Percentiles rank a stretch among this genome's conserved stretches.
These are phyloP conservation scores for Blastocystis sp. DNA, from an alignment of 352 stramenopile species.

Conservation along the genomic window DNA sequence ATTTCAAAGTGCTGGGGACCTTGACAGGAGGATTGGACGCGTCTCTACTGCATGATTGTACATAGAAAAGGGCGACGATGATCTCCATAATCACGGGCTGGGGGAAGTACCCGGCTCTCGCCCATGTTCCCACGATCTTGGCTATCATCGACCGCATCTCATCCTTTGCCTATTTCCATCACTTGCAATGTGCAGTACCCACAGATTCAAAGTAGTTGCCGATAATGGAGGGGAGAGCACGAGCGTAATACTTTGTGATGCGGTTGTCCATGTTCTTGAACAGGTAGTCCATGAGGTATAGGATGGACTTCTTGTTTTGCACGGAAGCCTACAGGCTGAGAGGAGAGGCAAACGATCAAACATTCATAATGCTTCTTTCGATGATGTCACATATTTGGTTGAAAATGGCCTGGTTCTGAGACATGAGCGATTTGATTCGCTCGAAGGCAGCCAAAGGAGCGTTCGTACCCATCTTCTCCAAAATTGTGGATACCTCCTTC, in stretches of 20 bases:
- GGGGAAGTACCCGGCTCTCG: neutral
- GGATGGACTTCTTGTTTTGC: conserved; percentile 25
- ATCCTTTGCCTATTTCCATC: conserved; percentile 39
- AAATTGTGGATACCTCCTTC: conserved; percentile 20
- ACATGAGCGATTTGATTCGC: conserved; percentile 32
- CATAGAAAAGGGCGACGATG: neutral
- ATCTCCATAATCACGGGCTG: conserved; percentile 30
- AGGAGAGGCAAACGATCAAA: neutral
- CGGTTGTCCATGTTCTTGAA: conserved; percentile 2
- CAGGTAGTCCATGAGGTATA: conserved; percentile 64
- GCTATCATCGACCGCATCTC: conserved; percentile 17
- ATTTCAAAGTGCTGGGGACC: neutral
- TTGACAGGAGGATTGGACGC: conserved; percentile 18
- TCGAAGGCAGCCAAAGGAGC: conserved; percentile 45
- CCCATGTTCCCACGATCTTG: conserved; percentile 35
- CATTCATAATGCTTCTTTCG: conserved; percentile 33
- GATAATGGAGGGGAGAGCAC: conserved; percentile 27
- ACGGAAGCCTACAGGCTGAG: conserved; percentile 26
- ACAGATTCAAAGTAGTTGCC: conserved; percentile 64
- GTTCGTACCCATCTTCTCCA: conserved; percentile 22
- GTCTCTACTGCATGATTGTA: conserved; percentile 11
- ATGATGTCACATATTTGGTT: conserved; percentile 42
- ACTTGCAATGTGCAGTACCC: neutral
- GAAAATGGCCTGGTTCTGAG: conserved; percentile 31
- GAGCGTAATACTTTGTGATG: conserved; percentile 22